Base-by-base conservation (phyloP, 306 rosid species). In the Inga leiocalycina region DNA sequence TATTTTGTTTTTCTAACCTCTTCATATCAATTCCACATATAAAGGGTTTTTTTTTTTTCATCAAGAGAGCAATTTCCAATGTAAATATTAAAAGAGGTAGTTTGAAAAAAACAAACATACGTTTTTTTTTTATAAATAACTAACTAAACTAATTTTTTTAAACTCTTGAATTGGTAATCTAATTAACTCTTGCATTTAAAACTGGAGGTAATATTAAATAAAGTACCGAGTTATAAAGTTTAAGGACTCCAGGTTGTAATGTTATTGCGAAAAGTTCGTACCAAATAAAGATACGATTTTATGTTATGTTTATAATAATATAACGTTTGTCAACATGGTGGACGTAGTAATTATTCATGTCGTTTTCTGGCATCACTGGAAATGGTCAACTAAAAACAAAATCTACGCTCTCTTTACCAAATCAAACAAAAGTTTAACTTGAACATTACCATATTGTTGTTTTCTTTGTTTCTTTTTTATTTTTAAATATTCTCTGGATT, bases 371-470 rank as follows among this genome's bases (percentile, higher is more conserved):
- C 44, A 74, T 80, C 52, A 84, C 39, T 22, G 75, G 16, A 16
- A 64, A 71, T 56, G 13, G 84, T 82, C 74, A 78, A 81, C 88
- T 44, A 65, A 82, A 86, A 24, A 27, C 62, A 80, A 64, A 80
- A 70, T 39, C 76, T 15, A 43, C 57, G 44, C 54, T 17, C 27
- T 54, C 27, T 41, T 44, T 43, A 88, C 91, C 92, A 52, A 86
- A 86, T 88, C 91, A 86, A 51, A 76, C 90, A 87, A 86, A 88
- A 80, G 86, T 76, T 81, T 86, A 87, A 81, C 81, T 86, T 61
- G 30, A 74, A 56, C 24, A 69, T 78, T 88, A 84, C 91, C 80
- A 30, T 12, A 61, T 3, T 30, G 35, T 61, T n/a, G 22, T 59
- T 68, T 78, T 35, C 11, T 24, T 37, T 72, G 8, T 52, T 13